Evolutionary conservation across 352 stramenopile species (phyloP), one percentile per base, ranked within the genome.

Genomic region (Phytophthora sp.): DNA sequence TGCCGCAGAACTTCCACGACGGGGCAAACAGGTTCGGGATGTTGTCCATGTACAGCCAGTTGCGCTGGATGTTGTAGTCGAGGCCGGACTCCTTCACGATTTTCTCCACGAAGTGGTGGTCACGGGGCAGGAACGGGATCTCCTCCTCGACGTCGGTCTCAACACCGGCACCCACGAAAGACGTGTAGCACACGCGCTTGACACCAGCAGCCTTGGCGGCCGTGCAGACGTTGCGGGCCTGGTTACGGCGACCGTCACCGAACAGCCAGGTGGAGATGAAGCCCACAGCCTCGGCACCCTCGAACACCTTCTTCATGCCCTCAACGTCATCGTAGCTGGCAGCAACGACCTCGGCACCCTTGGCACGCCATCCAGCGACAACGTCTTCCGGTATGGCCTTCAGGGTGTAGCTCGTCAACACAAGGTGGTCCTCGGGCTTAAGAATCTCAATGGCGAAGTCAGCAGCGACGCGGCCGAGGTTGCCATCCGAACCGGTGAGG

Each of bases 31-130:
- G 23, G 6, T 4, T 49, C 0, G 69, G 69, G 7, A 54, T 76
- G 57, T 78, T 76, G 65, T 78, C 51, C 43, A 62, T 59, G 61
- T 75, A 73, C 39, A 78, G 21, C 21, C 32, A 78, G 43, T 78
- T 72, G 31, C 69, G 69, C n/a, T 78, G 69, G 49, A 78, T 76
- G 43, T 69, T 76, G 58, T 66, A 77, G 20, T 64, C 46, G 6
- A 77, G 54, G 4, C 68, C 68, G 3, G 52, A 76, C 34, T 53
- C 32, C 21, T 63, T 55, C 35, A 74, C 44, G 1, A 45, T 50
- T 6, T 72, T 43, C 46, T 76, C 62, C 0, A 56, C 39, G 13
- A 66, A 69, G 17, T 72, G 62, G 50, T 76, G 62, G 44, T 76
- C 67, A 5, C 38, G 62, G 2, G 62, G 67, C 18, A 76, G 44